phyloP scores from a whole-genome alignment of 768 basidiomycete species.

The Mycena crocata region DNA sequence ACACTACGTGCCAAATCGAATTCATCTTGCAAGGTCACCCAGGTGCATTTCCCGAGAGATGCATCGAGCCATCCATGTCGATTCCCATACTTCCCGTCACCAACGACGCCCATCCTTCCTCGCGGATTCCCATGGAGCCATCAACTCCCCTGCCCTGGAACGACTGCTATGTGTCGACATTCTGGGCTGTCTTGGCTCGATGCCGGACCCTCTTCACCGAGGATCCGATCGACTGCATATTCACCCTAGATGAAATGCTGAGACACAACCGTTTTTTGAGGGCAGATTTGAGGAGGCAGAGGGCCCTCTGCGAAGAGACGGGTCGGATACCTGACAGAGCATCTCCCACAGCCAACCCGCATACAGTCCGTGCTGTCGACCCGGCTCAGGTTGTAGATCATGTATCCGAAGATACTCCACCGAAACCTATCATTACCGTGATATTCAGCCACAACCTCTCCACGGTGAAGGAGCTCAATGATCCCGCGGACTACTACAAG shows the following conservation, averaged over 20 bases:
- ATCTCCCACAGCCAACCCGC: no score
- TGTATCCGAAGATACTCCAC: no score
- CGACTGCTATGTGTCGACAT: constrained; percentile 21
- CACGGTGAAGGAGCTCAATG: background rate
- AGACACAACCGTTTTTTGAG: background rate
- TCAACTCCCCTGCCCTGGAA: constrained; percentile 28
- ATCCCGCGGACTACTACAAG: constrained; percentile 3
- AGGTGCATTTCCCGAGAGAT: background rate
- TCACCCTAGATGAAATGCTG: background rate
- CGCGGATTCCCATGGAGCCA: constrained; percentile 7
- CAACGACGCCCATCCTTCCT: constrained; percentile 12
- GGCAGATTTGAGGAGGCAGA: no score
- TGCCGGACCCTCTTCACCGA: constrained; percentile 3
- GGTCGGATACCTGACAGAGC: no score
- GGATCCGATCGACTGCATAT: background rate
- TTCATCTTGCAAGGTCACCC: constrained; percentile 22
- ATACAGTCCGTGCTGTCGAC: no score
- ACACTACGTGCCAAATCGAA: constrained; percentile 5
- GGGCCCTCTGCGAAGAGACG: no score
- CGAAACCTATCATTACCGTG: background rate
- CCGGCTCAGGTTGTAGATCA: no score
- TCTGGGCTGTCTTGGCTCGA: background rate
- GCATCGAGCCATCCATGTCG: constrained; percentile 22
- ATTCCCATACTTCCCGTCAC: constrained; percentile 23
- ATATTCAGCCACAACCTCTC: constrained; percentile 12